Base-by-base conservation (phyloP, 2,329 filamentous ascomycete species). In the Apiospora saccharicola region DNA sequence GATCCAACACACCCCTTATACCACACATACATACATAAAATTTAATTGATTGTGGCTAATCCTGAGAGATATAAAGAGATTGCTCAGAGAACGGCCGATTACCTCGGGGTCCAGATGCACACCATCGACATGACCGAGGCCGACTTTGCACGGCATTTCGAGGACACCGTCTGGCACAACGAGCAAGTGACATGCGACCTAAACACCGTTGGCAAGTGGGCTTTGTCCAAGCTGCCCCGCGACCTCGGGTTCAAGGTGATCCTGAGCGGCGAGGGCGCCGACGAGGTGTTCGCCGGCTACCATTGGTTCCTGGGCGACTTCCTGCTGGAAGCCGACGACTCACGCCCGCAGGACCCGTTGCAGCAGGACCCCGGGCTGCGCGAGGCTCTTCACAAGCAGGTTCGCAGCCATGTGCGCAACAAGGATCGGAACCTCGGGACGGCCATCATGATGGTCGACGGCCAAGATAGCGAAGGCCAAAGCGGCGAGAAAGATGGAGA, bases 171-270 rank as follows among this genome's bases (percentile, higher is more conserved):
- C 69, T 71, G 76, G 69, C 70, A 71, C 67, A 71, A 72, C 22
- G 86, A 88, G 75, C 85, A 83, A 68, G 76, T 79, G 80, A 74
- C 46, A 0, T 72, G 78, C 3, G 86, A 88, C 74, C 81, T 88
- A 37, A 86, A 86, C 73, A 85, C 80, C 57, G 81, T 88, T 34
- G 86, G 83, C 44, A 86, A 86, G 71, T 84, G 81, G 71, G 82
- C 84, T 24, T 78, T 87, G 26, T 85, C 83, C 4, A 81, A 83
- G 69, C 75, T 85, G 3, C 82, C 84, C 7, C 81, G 80, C 41
- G 80, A 84, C 26, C 76, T 80, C 6, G 85, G 85, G 3, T 83
- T 85, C 77, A 86, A 75, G 71, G 74, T 74, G 10, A 75, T 76
- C 14, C 71, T 75, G 10, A 76, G 72, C 34, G 75, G 75, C 24